Base-by-base conservation (phyloP, 1,284 basidiomycete genomes). In the Puccinia triticina region DNA sequence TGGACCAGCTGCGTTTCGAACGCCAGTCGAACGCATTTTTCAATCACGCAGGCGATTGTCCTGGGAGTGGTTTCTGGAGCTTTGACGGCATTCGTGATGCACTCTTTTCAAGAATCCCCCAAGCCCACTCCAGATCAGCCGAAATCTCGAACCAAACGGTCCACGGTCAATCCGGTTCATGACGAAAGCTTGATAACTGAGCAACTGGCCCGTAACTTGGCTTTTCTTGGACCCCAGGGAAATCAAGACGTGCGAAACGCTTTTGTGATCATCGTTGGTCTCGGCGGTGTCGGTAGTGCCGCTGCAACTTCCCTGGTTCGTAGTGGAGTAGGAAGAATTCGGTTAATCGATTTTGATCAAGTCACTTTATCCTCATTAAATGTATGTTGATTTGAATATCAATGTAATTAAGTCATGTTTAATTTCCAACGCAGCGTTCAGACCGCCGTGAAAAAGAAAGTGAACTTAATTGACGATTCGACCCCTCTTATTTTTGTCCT, bases 211-310 rank as follows among this genome's bases (percentile, higher is more conserved):
- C 89, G 97, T 67, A 98, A 98, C 88, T 98, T 97, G 86, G 92
- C 93, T 29, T 98, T 99, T 88, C 92, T 99, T 72, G 95, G 95
- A 0, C 94, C 96, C 48, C 93, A 95, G 53, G 91, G 91, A 34
- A 97, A 98, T 94, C 86, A 88, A 16, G 91, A 91, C 85, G 90
- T 99, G 64, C 90, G 97, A 82, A 87, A 90, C 32, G 91, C 91
- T 10, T 92, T 90, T 26, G 95, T 98, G 3, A 94, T 95, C 29
- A 89, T 99, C 32, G 91, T 99, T 11, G 97, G 97, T 3, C 94
- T 95, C 84, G 97, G 97, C 82, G 97, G 97, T 7, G 97, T 99
- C 0, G 96, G 96, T 0, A 95, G 93, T 85, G 96, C 95, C 92
- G 93, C 92, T 37, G 95, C 96, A 8, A 91, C 96, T 46, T 98